Conservation (phyloP, 352 stramenopile species). For the Pythium scleroteichum region DNA sequence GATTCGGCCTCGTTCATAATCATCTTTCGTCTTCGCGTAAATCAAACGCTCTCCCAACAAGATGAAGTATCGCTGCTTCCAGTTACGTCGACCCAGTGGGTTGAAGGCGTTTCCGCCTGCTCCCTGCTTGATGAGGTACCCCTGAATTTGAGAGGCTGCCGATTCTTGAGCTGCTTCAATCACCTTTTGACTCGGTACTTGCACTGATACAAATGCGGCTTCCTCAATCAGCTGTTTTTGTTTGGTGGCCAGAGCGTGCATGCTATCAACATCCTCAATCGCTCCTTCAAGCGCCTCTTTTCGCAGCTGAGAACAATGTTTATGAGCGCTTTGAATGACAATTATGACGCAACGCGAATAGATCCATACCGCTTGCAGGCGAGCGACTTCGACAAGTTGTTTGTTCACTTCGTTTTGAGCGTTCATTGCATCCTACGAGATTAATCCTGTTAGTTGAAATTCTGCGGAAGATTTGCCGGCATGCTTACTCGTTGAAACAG, state of each 20-base stretch:
- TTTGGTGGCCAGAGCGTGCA: constrained; percentile 66
- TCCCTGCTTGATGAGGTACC: constrained; percentile 87
- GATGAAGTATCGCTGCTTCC: constrained; percentile 90
- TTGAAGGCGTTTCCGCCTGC: constrained; percentile 77
- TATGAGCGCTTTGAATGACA: too few relatives aligned
- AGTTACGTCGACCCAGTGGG: constrained; percentile 79
- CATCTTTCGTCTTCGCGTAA: constrained; percentile 85
- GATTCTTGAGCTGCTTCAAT: constrained; percentile 77
- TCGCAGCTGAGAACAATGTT: constrained; percentile 38
- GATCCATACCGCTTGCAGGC: constrained; percentile 56
- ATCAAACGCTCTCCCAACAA: constrained; percentile 65
- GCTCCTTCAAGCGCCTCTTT: constrained; percentile 73
- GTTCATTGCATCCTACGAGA: constrained; percentile 40
- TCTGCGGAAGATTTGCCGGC: neutral
- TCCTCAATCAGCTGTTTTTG: constrained; percentile 77
- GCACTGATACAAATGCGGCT: constrained; percentile 78
- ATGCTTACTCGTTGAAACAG: constrained; percentile 47
- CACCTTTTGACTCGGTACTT: constrained; percentile 78
- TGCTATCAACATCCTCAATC: constrained; percentile 61
- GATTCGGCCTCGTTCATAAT: constrained; percentile 85
- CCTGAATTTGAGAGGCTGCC: constrained; percentile 65
- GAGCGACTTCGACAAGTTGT: constrained; percentile 63
- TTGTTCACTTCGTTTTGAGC: constrained; percentile 64
- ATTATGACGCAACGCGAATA: too few relatives aligned
- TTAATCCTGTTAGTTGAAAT: neutral